Base-by-base conservation (phyloP, 306 rosid genomes). In the Aeschynomene evenia region DNA sequence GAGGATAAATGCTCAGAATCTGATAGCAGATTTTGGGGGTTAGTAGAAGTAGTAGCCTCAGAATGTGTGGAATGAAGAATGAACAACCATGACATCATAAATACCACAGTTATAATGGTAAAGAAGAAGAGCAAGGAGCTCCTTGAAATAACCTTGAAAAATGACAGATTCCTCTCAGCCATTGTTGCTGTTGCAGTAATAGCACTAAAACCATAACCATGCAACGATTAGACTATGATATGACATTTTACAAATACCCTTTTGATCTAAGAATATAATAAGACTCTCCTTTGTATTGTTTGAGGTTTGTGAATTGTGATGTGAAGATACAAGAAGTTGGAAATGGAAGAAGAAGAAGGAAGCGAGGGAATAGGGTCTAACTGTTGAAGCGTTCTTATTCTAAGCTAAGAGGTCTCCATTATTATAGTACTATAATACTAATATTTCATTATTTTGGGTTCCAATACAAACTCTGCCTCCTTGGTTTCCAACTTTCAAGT, bases 71-170 rank as follows among this genome's bases (percentile, higher is more conserved):
- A 77, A 2, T 74, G 74, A 4, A 88, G 78, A 76, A 91, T 85
- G 5, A 85, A 86, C 52, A 88, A 73, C 87, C 95, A 91, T 5
- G 95, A 86, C 11, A 81, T 68, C 45, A 85, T 13, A 61, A 88
- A 91, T 40, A 91, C 23, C 8, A 80, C 20, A 8, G 89, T 79
- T 13, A 87, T 82, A 19, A 73, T 6, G 15, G 77, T 9, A 49
- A 91, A 88, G 61, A 91, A 82, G 45, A 58, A 83, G 10, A 83
- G 58, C 61, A 91, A 45, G 26, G 85, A 77, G 18, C 82, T 84
- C 14, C 90, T 67, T 56, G 89, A 81, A 82, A 77, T 21, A 46
- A 81, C 68, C 70, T 76, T 77, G 6, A 75, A 42, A 2, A 75
- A 21, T 4, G 66, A 14, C 55, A 43, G 70, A 59, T 69, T 79